Percentiles rank a stretch among this genome's conserved stretches.
These are phyloP conservation scores for Trichophyton verrucosum DNA, from an alignment of 2,329 filamentous ascomycete species.

Conservation along the genomic window DNA sequence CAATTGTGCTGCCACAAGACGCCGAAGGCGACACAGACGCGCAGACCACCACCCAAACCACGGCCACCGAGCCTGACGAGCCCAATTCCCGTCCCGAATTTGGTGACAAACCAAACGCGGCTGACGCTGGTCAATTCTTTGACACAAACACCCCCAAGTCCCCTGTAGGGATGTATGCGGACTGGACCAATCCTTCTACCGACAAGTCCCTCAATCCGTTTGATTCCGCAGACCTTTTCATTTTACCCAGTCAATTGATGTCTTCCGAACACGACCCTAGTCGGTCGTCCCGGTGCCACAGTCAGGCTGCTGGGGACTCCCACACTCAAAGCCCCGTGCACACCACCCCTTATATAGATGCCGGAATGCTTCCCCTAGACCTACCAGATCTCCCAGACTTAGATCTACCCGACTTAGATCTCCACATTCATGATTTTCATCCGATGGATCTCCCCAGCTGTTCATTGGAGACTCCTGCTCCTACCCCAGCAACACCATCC, in stretches of 20 bases:
- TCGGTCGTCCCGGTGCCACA: neutral
- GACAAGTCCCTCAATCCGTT: neutral
- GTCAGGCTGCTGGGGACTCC: neutral
- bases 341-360: neutral
- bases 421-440: neutral
- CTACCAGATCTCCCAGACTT: neutral
- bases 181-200: neutral
- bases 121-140: neutral
- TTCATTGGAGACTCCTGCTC: neutral
- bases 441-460: neutral
- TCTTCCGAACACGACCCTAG: neutral
- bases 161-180: neutral
- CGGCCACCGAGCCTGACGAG: neutral
- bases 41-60: neutral
- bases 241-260: neutral
- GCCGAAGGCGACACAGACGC: neutral
- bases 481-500: neutral
- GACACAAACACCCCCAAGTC: neutral
- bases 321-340: neutral
- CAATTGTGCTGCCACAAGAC: neutral
- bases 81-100: neutral
- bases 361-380: neutral
- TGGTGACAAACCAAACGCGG: neutral
- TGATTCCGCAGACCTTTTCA: neutral
- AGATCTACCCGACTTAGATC: neutral